phyloP scores from a whole-genome alignment of 257 asterid species.

The Knoxia roxburghii region DNA sequence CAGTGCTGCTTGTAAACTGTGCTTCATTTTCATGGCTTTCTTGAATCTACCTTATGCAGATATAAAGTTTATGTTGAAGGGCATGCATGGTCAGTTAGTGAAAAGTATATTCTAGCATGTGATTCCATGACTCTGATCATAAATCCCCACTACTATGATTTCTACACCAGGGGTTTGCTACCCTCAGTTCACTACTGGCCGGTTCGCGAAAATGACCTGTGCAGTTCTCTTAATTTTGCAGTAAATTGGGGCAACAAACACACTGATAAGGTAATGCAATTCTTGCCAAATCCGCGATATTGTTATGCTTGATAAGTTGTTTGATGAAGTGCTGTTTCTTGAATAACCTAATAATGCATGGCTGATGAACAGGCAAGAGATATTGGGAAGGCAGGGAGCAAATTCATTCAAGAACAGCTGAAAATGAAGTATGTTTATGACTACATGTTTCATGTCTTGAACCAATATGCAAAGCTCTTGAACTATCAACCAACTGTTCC shows the following conservation, averaged over 20 bases:
- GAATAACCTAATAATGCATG: neutral
- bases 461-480: conserved; percentile 69
- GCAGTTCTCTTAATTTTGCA: conserved; percentile 59
- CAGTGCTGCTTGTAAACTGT: neutral
- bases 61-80: conserved; percentile 87
- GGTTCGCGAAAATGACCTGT: conserved; percentile 32
- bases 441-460: conserved; percentile 62
- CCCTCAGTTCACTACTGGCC: conserved; percentile 87
- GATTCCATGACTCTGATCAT: conserved; percentile 64
- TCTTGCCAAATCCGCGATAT: neutral
- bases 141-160: conserved; percentile 58
- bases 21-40: neutral
- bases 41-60: conserved; percentile 29
- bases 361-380: conserved; percentile 50
- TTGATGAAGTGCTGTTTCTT: neutral
- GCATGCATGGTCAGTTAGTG: conserved; percentile 80
- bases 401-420: conserved; percentile 54
- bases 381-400: conserved; percentile 72
- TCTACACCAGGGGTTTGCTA: conserved; percentile 68
- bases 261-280: conserved; percentile 45
- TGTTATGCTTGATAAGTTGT: neutral
- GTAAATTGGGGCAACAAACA: conserved; percentile 86
- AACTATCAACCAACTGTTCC: conserved; percentile 64
- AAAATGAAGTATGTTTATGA: conserved; percentile 63
- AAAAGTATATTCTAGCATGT: conserved; percentile 82